These are phyloP conservation scores for Teunomyces aglyptinius DNA, from an alignment of 805 yeast genomes.

Conservation along the genomic window DNA sequence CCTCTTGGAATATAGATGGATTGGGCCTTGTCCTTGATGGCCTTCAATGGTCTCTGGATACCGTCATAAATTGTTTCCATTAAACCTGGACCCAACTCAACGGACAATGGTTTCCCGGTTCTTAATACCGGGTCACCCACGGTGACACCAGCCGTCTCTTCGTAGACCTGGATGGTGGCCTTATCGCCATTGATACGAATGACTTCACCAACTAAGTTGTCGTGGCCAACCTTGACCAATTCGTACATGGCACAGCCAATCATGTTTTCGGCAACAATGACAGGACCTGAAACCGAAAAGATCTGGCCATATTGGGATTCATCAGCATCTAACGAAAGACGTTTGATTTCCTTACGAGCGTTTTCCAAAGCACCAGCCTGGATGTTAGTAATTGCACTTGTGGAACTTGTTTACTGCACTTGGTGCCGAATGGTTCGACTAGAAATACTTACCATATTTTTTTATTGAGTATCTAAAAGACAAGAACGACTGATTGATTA, in stretches of 20 bases:
- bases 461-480: background rate
- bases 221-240: conserved; percentile 96
- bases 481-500: background rate
- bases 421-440: too few species aligned
- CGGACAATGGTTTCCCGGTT: conserved; percentile 98
- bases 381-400: conserved; percentile 18
- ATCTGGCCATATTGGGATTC: conserved; percentile 86
- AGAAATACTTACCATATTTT: conserved; percentile 5
- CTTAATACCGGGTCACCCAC: conserved; percentile 98
- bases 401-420: too few species aligned
- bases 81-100: conserved; percentile 98
- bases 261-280: conserved; percentile 96
- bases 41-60: conserved; percentile 97
- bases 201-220: conserved; percentile 95
- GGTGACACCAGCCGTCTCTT: conserved; percentile 98
- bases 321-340: conserved; percentile 64
- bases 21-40: conserved; percentile 82
- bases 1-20: conserved; percentile 99
- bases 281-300: conserved; percentile 97
- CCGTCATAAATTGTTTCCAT: conserved; percentile 99
- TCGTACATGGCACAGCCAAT: conserved; percentile 99
- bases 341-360: conserved; percentile 91
- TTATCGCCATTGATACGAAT: conserved; percentile 95
- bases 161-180: conserved; percentile 98
- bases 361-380: conserved; percentile 96